These are phyloP conservation scores for Colletotrichum gigasporum DNA, from an alignment of 2,329 filamentous ascomycete genomes.

Conservation along the genomic window DNA sequence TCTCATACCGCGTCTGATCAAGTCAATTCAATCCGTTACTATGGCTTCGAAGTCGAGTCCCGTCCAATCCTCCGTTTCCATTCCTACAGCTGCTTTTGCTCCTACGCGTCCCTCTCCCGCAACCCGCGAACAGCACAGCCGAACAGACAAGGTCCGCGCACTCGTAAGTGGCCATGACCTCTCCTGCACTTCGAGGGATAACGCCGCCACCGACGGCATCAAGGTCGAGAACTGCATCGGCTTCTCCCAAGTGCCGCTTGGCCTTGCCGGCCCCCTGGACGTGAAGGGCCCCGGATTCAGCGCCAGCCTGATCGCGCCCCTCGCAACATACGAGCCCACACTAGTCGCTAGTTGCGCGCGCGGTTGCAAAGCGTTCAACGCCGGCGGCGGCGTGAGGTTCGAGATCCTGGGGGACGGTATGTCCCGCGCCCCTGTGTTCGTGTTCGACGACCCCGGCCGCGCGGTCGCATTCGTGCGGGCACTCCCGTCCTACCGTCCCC, in stretches of 20 bases:
- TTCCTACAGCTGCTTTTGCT: background rate
- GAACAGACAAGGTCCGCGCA: background rate
- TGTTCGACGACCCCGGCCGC: background rate
- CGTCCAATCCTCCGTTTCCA: background rate
- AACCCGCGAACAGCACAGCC: background rate
- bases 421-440: slow-evolving; percentile 4
- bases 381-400: background rate
- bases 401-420: slow-evolving; percentile 3
- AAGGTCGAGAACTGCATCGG: slow-evolving; percentile 3
- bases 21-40: no score
- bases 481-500: background rate
- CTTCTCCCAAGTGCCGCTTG: background rate
- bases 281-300: background rate
- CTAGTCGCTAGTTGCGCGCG: slow-evolving; percentile 8
- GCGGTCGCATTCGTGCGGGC: slow-evolving; percentile 1
- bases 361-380: slow-evolving; percentile 12
- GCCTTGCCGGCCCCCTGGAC: background rate
- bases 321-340: slow-evolving; percentile 10
- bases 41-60: background rate
- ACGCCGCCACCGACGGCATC: background rate
- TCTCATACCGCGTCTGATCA: no score
- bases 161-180: background rate
- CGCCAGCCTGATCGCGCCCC: background rate
- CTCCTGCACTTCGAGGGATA: background rate
- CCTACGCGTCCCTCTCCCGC: background rate